A percentile compares a stretch with the other conserved stretches of the same genome.
phyloP scores from a whole-genome alignment of 768 basidiomycete species.

The Termitomyces heimii region DNA sequence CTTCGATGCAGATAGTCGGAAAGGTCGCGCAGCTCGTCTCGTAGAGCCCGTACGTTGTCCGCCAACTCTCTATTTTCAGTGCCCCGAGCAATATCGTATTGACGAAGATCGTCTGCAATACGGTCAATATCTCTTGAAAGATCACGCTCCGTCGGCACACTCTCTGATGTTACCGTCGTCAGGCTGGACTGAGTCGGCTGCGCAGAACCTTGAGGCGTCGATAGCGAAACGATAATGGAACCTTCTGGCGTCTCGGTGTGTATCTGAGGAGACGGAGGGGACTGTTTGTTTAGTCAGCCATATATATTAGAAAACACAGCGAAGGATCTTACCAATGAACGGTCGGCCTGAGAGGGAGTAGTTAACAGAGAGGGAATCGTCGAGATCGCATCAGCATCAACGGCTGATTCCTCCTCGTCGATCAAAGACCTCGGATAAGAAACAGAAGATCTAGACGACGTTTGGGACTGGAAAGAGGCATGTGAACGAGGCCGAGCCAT shows the following conservation, averaged over 20 bases:
- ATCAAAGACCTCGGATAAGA: constrained; percentile 28
- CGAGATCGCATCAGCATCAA: constrained; percentile 24
- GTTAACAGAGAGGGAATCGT: constrained; percentile 57
- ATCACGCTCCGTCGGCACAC: constrained; percentile 46
- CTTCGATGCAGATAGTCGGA: constrained; percentile 43
- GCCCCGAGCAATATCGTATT: constrained; percentile 50
- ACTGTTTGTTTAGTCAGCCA: background rate
- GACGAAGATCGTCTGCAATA: constrained; percentile 50
- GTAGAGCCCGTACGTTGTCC: constrained; percentile 63
- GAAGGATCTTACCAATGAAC: constrained; percentile 10
- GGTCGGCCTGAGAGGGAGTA: constrained; percentile 22
- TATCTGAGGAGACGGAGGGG: constrained; percentile 14
- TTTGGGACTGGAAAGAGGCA: constrained; percentile 32
- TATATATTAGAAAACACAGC: background rate
- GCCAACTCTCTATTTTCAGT: constrained; percentile 60
- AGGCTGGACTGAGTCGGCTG: constrained; percentile 28
- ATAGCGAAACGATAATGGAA: constrained; percentile 30
- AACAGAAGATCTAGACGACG: constrained; percentile 35
- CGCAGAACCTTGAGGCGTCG: constrained; percentile 33
- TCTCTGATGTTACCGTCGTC: constrained; percentile 25
- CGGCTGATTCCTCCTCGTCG: constrained; percentile 17
- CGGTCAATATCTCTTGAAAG: constrained; percentile 41
- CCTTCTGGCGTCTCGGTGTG: constrained; percentile 30
- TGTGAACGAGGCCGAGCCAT: constrained; percentile 17
- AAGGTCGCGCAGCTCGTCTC: constrained; percentile 62